Evolutionary conservation across 2,329 filamentous ascomycete genomes (phyloP), one percentile per base, ranked within the genome.

Genomic region (Cladobotryum mycophilum): DNA sequence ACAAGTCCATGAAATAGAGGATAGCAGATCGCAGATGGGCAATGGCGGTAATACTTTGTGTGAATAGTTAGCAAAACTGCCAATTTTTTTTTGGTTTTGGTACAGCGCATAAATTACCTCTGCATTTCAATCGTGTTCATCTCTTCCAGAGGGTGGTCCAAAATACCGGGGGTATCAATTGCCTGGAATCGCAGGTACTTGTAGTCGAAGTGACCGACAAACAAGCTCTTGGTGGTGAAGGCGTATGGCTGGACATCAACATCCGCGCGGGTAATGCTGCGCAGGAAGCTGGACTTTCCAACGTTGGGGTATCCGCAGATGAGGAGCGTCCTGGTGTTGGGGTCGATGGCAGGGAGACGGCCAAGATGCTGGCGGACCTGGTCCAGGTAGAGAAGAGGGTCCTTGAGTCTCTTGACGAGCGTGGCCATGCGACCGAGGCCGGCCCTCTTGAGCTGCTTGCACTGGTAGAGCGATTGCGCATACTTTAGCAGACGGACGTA

Each of bases 71-170:
- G 38, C 25, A 41, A 38, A 9, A 41, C 8, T 22, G 17, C n/a
- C n/a, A n/a, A n/a, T n/a, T n/a, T n/a, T n/a, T n/a, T n/a, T n/a
- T n/a, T n/a, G n/a, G n/a, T n/a, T n/a, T n/a, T n/a, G n/a, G n/a
- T 25, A 22, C 3, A 30, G n/a, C n/a, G 33, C 33, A 12, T n/a
- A 14, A 14, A 33, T 53, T 49, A 63, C 59, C 60, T 70, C 76
- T 97, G 93, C 89, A 97, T 97, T 73, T 99, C 93, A 66, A 99
- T 99, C 3, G 93, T 97, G 74, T 96, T 96, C 93, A 97, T 99
- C 75, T 97, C 93, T 72, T 97, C 93, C 8, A 99, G 82, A 35
- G 92, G 91, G 68, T 99, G 93, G 62, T 99, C 93, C 54, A 99
- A 76, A 60, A 99, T 96, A 77, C 93, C 93, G n/a, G 92, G 92